Conservation (phyloP, 768 basidiomycete species). For the Lactarius deliciosus region DNA sequence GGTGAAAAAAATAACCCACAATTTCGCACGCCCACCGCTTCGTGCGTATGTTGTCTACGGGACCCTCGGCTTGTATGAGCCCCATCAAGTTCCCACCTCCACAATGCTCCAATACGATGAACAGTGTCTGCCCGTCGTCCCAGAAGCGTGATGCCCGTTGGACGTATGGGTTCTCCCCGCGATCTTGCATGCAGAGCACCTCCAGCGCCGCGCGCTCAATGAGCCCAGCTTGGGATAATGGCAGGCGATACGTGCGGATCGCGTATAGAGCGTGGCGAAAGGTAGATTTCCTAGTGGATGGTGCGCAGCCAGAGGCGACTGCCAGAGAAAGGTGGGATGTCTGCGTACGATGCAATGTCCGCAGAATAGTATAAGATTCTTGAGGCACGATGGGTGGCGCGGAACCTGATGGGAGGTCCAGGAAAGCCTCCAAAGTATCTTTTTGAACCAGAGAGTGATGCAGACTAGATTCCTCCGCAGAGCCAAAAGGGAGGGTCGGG, state of each 20-base stretch:
- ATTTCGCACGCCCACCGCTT: constrained; percentile 27
- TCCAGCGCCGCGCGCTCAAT: constrained; percentile 24
- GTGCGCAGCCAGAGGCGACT: constrained; percentile 16
- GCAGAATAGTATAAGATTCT: constrained; percentile 28
- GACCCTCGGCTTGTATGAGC: constrained; percentile 24
- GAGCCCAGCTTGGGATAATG: constrained; percentile 16
- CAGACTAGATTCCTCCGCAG: neutral
- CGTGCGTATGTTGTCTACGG: constrained; percentile 13
- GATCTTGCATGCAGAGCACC: constrained; percentile 9
- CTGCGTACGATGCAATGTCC: constrained; percentile 25
- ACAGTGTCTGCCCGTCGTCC: constrained; percentile 27
- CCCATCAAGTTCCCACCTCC: constrained; percentile 26
- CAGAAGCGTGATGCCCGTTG: constrained; percentile 26
- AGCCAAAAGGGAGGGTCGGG: constrained; percentile 17
- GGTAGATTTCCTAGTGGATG: constrained; percentile 18
- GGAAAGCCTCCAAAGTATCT: neutral
- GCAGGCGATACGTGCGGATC: constrained; percentile 28
- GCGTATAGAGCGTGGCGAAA: constrained; percentile 25
- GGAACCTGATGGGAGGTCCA: neutral
- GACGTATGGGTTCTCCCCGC: constrained; percentile 20
- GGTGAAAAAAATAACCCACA: constrained; percentile 5
- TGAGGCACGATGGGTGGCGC: neutral
- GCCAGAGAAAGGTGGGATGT: constrained; percentile 25
- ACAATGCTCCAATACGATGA: constrained; percentile 27
- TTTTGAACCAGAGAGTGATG: neutral